Evolutionary conservation across 441 rosid genomes (phyloP).

Genomic region (Biscutella laevigata): DNA sequence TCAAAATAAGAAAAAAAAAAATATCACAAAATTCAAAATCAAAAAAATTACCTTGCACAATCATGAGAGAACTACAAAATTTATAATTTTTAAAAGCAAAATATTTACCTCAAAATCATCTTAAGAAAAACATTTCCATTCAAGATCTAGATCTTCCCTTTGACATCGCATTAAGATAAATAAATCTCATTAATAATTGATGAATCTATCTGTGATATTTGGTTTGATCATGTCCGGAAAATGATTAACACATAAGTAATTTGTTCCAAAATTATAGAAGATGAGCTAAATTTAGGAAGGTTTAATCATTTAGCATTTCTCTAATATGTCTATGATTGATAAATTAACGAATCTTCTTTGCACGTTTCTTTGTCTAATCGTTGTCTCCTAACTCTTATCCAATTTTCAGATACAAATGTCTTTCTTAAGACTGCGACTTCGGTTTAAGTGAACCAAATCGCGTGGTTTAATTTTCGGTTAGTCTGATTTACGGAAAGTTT

Average conservation of each 20-base stretch:
- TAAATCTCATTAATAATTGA: neutral
- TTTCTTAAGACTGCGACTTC: no score
- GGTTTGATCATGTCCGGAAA: neutral
- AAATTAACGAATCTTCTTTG: constrained; percentile 11
- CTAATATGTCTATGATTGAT: neutral
- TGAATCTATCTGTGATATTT: neutral
- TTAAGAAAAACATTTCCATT: neutral
- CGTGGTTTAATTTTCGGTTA: no score
- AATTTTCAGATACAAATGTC: neutral
- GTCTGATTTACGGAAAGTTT: no score
- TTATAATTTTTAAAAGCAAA: no score
- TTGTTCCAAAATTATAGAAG: constrained; percentile 1
- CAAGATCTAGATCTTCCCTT: neutral
- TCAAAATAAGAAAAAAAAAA: no score
- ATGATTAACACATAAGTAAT: neutral
- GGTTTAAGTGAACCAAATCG: no score
- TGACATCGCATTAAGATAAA: neutral
- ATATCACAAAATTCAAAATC: no score
- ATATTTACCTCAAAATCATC: no score
- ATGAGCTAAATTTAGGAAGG: neutral
- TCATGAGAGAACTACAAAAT: no score
- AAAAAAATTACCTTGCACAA: no score
- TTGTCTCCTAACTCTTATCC: constrained; percentile 18
- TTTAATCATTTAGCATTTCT: no score
- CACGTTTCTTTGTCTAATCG: constrained; percentile 20